Evolutionary conservation across 192 early-diverging fungal genomes (phyloP), one percentile per base, ranked within the genome.

Genomic region (Irineochytrium annulatum): DNA sequence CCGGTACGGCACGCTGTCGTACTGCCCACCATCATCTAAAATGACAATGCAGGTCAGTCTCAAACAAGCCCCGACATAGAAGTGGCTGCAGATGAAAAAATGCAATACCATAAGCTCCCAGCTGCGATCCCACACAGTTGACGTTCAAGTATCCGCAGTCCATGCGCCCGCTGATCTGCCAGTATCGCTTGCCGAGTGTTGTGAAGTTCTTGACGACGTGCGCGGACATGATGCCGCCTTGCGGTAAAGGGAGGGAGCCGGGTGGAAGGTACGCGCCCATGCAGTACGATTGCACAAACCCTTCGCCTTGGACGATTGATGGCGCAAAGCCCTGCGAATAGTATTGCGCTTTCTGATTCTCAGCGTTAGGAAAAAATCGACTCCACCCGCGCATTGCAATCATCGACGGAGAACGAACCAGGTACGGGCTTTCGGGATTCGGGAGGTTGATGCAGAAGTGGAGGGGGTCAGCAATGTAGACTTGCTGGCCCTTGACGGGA

Each of bases 281-380:
- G 51, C 69, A 70, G 49, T 30, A 68, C 14, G 63, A 52, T 0
- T 55, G 69, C 8, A 70, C 58, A 31, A 41, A 60, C 1, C 69
- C 69, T 54, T 70, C 69, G 57, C 46, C 69, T 39, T 55, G 14
- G n/a, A 70, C 57, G 37, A 70, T 68, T 16, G 62, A 68, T 17
- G 69, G 69, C 3, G 8, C 11, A 24, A 19, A 11, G n/a, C 56
- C 44, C 13, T 8, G 37, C n/a, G n/a, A n/a, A n/a, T n/a, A n/a
- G n/a, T n/a, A n/a, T n/a, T n/a, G n/a, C 11, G n/a, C 8, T n/a
- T 34, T 46, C 17, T 56, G 16, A n/a, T n/a, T n/a, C n/a, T n/a
- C n/a, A n/a, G n/a, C n/a, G n/a, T n/a, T n/a, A n/a, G n/a, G n/a
- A n/a, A n/a, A n/a, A n/a, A n/a, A n/a, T n/a, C n/a, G n/a, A n/a